phyloP scores from a whole-genome alignment of 371 early-diverging fungal genomes.

The Choanephora cucurbitarum region DNA sequence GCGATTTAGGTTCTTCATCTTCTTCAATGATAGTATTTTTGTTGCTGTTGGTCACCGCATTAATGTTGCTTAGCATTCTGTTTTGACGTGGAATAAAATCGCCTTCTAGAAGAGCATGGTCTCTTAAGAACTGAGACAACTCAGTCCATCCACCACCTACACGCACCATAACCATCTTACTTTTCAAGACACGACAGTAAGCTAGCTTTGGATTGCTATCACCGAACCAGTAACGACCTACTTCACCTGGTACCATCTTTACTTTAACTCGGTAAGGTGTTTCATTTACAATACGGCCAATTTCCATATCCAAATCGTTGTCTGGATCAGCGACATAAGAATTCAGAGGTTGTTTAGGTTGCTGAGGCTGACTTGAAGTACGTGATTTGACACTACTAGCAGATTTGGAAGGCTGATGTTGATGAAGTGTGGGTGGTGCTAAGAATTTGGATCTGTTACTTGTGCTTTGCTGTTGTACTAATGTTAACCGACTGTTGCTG shows the following conservation, averaged over 20 bases:
- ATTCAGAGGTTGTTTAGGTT: conserved; percentile 35
- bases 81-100: conserved; percentile 34
- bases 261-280: conserved; percentile 46
- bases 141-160: conserved; percentile 80
- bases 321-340: conserved; percentile 63
- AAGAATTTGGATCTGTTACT: conserved; percentile 4
- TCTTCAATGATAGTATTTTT: conserved; percentile 19
- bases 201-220: conserved; percentile 71
- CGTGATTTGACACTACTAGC: conserved; percentile 19
- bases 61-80: conserved; percentile 13
- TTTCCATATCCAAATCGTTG: conserved; percentile 71
- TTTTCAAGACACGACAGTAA: conserved; percentile 69
- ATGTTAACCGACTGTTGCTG: conserved; percentile 5
- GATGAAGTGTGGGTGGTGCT: conserved; percentile 8
- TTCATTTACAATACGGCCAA: conserved; percentile 71
- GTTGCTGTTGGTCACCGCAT: conserved; percentile 4
- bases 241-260: conserved; percentile 63
- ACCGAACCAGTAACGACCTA: conserved; percentile 74
- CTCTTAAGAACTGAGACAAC: conserved; percentile 57
- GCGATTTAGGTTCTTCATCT: conserved; percentile 21
- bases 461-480: conserved; percentile 1
- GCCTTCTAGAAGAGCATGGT: conserved; percentile 47
- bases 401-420: conserved; percentile 38
- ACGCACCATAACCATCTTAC: conserved; percentile 76
- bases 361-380: neutral